Evolutionary conservation across 441 rosid genomes (phyloP).

Genomic region (Gossypium trilobum): DNA sequence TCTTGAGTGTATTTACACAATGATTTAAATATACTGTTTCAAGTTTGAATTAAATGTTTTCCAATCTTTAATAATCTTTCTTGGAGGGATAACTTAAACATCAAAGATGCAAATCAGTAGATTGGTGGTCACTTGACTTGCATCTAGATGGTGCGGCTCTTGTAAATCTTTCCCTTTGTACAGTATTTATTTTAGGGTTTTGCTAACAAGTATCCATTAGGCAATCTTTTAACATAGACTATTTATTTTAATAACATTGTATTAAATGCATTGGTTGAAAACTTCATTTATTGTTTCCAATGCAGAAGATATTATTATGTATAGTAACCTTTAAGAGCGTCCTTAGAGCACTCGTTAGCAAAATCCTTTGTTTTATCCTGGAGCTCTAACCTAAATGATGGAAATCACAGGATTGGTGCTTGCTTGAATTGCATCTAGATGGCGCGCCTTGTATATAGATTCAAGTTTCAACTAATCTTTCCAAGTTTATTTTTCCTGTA

Average conservation of each 20-base stretch:
- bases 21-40: constrained; percentile 1
- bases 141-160: not conserved
- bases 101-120: constrained; percentile 13
- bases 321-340: not conserved
- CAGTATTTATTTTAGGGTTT: not conserved
- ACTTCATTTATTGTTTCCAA: not conserved
- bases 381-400: constrained; percentile 1
- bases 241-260: not conserved
- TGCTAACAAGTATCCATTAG: not conserved
- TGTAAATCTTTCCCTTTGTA: not conserved
- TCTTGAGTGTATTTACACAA: not conserved
- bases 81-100: not conserved
- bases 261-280: not conserved
- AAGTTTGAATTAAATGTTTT: not conserved
- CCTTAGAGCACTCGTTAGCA: not conserved
- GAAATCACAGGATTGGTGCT: not conserved
- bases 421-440: not conserved
- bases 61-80: not conserved
- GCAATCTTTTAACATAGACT: not conserved
- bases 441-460: not conserved
- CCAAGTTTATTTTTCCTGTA: not conserved
- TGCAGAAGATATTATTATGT: not conserved
- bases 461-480: constrained; percentile 1
- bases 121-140: not conserved
- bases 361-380: not conserved